Evolutionary conservation across 208 protist species (phyloP).

Genomic region (Wallacemonas rigidus): DNA sequence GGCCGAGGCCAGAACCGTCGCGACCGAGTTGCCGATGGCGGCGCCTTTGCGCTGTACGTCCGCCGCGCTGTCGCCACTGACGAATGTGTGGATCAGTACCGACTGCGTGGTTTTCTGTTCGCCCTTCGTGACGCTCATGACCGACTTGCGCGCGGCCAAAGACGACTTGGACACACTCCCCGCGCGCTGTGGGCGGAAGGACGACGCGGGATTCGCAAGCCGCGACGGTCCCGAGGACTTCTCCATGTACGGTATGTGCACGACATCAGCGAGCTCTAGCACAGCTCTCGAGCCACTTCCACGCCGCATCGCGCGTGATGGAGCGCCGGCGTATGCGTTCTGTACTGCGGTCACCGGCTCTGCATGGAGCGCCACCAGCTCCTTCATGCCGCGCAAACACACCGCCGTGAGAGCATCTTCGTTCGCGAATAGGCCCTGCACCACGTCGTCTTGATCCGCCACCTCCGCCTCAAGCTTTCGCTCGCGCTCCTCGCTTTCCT

Average conservation of each 20-base stretch:
- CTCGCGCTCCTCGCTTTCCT: conserved; percentile 65
- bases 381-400: conserved; percentile 11
- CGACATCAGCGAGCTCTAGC: conserved; percentile 4
- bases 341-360: conserved; percentile 4
- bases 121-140: conserved; percentile 5
- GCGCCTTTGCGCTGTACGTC: conserved; percentile 18
- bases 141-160: conserved; percentile 7
- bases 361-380: conserved; percentile 23
- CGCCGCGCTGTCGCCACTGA: conserved; percentile 16
- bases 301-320: conserved; percentile 22
- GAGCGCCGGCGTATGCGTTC: conserved; percentile 14
- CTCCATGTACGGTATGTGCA: neutral
- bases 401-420: neutral
- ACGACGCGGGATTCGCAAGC: neutral
- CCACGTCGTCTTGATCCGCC: conserved; percentile 20
- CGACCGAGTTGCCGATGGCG: conserved; percentile 42
- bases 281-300: conserved; percentile 1
- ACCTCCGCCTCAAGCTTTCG: conserved; percentile 32
- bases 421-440: conserved; percentile 1
- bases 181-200: conserved; percentile 11
- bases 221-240: neutral
- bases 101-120: conserved; percentile 4
- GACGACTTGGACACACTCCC: conserved; percentile 13
- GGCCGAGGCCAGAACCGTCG: conserved; percentile 36
- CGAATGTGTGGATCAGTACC: conserved; percentile 58